phyloP scores from a whole-genome alignment of 108 stramenopile genomes.

The Nitzschia palea region DNA sequence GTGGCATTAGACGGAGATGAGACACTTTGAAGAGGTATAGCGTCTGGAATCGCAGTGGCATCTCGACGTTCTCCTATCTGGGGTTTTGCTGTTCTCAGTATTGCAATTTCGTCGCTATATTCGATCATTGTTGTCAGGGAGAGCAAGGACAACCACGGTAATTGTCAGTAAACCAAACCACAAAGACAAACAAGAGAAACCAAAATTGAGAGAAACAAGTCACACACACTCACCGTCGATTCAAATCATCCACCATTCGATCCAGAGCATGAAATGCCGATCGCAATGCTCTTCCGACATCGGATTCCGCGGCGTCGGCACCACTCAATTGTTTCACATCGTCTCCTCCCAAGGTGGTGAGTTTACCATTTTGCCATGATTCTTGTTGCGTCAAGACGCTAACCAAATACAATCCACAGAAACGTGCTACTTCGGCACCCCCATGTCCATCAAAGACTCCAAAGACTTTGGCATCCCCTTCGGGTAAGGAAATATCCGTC shows the following conservation, averaged over 20 bases:
- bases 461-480: slow-evolving; percentile 69
- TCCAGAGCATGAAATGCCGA: slow-evolving; percentile 81
- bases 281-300: slow-evolving; percentile 62
- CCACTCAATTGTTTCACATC: not conserved
- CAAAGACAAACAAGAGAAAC: no score
- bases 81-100: slow-evolving; percentile 39
- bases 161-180: no score
- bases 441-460: slow-evolving; percentile 96
- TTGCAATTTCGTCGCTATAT: slow-evolving; percentile 36
- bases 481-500: slow-evolving; percentile 39
- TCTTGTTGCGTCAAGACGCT: slow-evolving; percentile 64
- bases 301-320: slow-evolving; percentile 9
- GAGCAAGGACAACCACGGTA: no score
- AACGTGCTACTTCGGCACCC: slow-evolving; percentile 89
- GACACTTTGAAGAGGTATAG: not conserved
- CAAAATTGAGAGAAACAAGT: no score
- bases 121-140: no score
- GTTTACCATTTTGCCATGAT: slow-evolving; percentile 31
- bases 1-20: not conserved
- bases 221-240: slow-evolving; percentile 32
- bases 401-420: slow-evolving; percentile 81
- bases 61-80: slow-evolving; percentile 29
- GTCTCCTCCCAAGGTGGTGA: not conserved
- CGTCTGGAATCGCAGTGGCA: slow-evolving; percentile 19
- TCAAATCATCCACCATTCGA: slow-evolving; percentile 72